Evolutionary conservation across 768 basidiomycete genomes (phyloP).

Genomic region (Rickenella mellea): DNA sequence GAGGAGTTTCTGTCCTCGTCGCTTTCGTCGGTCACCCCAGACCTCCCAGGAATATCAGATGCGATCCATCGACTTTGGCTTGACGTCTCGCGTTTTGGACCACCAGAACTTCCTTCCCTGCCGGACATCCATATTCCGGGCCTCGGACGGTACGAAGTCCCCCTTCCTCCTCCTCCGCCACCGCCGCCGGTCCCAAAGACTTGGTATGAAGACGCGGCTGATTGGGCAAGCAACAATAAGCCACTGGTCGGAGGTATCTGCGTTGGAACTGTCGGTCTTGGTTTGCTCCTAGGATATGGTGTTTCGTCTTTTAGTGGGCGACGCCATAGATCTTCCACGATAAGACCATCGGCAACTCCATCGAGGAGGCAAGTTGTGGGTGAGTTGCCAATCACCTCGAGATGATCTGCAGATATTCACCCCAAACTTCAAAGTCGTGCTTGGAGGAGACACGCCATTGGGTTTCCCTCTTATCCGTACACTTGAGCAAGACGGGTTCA

Average conservation of each 20-base stretch:
- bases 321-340: constrained; percentile 7
- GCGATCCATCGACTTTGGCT: constrained; percentile 62
- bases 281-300: constrained; percentile 52
- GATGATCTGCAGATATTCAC: neutral
- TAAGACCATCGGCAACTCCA: constrained; percentile 16
- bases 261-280: constrained; percentile 48
- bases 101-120: constrained; percentile 31
- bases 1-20: constrained; percentile 55
- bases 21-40: constrained; percentile 44
- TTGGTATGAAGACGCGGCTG: constrained; percentile 33
- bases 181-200: constrained; percentile 39
- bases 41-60: constrained; percentile 56
- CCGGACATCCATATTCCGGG: constrained; percentile 51
- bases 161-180: constrained; percentile 45
- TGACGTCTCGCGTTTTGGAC: constrained; percentile 76
- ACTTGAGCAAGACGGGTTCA: constrained; percentile 71
- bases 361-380: constrained; percentile 28
- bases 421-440: constrained; percentile 41
- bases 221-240: constrained; percentile 52
- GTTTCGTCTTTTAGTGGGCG: constrained; percentile 13
- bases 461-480: constrained; percentile 65
- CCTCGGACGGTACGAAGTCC: constrained; percentile 66
- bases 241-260: constrained; percentile 48
- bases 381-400: constrained; percentile 5
- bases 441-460: constrained; percentile 71